Evolutionary conservation across 1,284 basidiomycete species (phyloP).

Genomic region (Rhodofomes roseus): DNA sequence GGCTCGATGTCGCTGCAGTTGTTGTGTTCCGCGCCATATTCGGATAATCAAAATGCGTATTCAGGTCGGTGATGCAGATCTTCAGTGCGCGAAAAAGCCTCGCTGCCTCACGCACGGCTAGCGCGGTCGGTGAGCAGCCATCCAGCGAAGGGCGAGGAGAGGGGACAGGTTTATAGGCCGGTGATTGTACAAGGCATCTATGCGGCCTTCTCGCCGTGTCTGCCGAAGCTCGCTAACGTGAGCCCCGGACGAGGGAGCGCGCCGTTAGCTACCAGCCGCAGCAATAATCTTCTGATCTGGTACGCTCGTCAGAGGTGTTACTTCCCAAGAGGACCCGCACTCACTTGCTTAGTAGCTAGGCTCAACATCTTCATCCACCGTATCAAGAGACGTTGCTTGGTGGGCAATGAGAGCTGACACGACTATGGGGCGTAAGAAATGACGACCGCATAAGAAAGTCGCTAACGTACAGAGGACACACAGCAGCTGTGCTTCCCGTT

Average conservation of each 20-base stretch:
- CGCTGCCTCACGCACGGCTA: slow-evolving; percentile 14
- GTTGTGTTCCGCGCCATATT: neutral
- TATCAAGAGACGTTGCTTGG: neutral
- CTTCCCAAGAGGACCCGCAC: neutral
- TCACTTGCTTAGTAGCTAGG: neutral
- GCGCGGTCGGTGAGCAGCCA: slow-evolving; percentile 1
- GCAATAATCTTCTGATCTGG: neutral
- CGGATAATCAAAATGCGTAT: neutral
- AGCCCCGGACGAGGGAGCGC: neutral
- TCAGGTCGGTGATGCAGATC: neutral
- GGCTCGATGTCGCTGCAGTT: too few species aligned
- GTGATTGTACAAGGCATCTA: slow-evolving; percentile 6
- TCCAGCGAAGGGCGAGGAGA: neutral
- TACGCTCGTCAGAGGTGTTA: neutral
- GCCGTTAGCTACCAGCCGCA: neutral
- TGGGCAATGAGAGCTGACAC: neutral
- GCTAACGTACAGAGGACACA: neutral
- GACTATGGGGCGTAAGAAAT: neutral
- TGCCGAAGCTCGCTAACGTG: neutral
- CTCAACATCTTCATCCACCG: neutral
- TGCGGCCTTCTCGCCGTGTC: neutral
- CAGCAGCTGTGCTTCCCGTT: neutral
- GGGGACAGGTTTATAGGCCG: slow-evolving; percentile 8
- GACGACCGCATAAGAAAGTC: too few species aligned
- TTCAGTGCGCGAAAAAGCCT: neutral